These are phyloP conservation scores for Hemisphaericaspora xylofermentans DNA, from an alignment of 1,139 yeast species.

Conservation along the genomic window DNA sequence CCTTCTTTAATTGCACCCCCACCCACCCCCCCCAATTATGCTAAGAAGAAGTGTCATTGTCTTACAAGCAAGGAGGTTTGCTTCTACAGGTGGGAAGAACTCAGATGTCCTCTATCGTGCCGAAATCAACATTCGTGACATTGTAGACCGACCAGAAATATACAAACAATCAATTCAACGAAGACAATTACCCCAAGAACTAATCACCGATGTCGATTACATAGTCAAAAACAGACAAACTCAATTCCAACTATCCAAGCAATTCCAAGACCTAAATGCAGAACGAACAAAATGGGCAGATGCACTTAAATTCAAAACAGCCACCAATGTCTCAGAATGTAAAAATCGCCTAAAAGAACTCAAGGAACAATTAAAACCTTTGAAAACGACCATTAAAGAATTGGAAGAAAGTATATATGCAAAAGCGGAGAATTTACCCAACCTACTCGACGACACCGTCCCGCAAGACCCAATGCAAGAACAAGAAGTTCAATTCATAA, in stretches of 20 bases:
- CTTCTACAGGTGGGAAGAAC: slow-evolving; percentile 12
- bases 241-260: slow-evolving; percentile 22
- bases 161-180: slow-evolving; percentile 48
- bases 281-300: slow-evolving; percentile 31
- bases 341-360: slow-evolving; percentile 30
- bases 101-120: slow-evolving; percentile 17
- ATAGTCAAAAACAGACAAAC: slow-evolving; percentile 26
- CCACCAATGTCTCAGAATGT: slow-evolving; percentile 9
- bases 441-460: slow-evolving; percentile 55
- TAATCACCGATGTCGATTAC: slow-evolving; percentile 30
- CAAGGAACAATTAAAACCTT: slow-evolving; percentile 33
- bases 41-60: slow-evolving; percentile 2
- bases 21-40: slow-evolving; percentile 1
- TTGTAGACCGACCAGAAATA: slow-evolving; percentile 36
- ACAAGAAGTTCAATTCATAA: slow-evolving; percentile 50
- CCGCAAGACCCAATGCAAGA: slow-evolving; percentile 39
- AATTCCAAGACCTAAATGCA: slow-evolving; percentile 28
- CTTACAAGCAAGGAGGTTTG: background rate
- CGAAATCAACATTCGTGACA: slow-evolving; percentile 43
- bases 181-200: slow-evolving; percentile 38
- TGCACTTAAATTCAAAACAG: slow-evolving; percentile 15
- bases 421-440: slow-evolving; percentile 63
- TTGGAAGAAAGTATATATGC: slow-evolving; percentile 30
- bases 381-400: slow-evolving; percentile 31
- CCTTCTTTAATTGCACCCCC: background rate